These are phyloP conservation scores for Schizosaccharomyces cryophilus DNA, from an alignment of 805 yeast species.

Conservation along the genomic window DNA sequence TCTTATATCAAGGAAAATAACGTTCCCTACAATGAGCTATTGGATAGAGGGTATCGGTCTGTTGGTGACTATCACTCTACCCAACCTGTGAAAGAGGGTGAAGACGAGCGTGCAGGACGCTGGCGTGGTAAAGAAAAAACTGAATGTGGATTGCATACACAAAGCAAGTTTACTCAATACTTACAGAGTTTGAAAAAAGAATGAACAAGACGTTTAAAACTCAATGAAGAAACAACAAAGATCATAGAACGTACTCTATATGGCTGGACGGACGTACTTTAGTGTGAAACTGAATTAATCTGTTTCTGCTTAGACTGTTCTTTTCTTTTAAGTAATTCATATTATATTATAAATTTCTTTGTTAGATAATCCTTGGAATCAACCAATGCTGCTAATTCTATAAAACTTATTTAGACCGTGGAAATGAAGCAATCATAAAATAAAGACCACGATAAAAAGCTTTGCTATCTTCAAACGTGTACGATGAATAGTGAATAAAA, in stretches of 20 bases:
- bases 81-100: conserved; percentile 67
- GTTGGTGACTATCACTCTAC: conserved; percentile 94
- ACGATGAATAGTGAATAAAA: too few relatives aligned
- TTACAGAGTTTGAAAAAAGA: conserved; percentile 3
- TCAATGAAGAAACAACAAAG: background rate
- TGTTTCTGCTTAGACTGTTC: background rate
- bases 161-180: conserved; percentile 45
- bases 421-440: too few relatives aligned
- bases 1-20: conserved; percentile 38
- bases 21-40: conserved; percentile 67
- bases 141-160: conserved; percentile 84
- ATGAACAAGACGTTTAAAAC: background rate
- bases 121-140: conserved; percentile 87
- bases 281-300: background rate
- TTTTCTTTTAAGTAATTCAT: background rate
- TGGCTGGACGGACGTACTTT: too few relatives aligned
- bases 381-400: too few relatives aligned
- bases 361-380: too few relatives aligned
- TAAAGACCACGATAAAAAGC: too few relatives aligned
- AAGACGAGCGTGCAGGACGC: conserved; percentile 88
- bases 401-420: too few relatives aligned
- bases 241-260: too few relatives aligned
- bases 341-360: too few relatives aligned
- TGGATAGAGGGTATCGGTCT: conserved; percentile 72
- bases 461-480: too few relatives aligned